These are phyloP conservation scores for Ascochyta clinopodiicola DNA, from an alignment of 2,329 filamentous ascomycete species.

Conservation along the genomic window DNA sequence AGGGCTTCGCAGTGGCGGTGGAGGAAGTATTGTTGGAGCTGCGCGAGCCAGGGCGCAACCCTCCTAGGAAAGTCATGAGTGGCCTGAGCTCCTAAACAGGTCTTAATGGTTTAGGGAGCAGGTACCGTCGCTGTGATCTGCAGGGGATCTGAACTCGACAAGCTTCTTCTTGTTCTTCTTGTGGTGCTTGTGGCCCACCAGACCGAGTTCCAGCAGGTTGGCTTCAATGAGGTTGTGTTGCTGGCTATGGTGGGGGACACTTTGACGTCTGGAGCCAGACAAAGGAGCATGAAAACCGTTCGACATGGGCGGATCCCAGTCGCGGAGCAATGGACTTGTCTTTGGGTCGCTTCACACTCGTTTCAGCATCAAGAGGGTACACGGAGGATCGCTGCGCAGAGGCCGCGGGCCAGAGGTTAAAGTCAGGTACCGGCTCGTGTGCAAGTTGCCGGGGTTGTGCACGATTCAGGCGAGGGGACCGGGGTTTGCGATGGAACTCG, in stretches of 20 bases:
- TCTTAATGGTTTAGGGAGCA: conserved; percentile 35
- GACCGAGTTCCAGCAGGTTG: conserved; percentile 46
- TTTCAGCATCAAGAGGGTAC: conserved; percentile 48
- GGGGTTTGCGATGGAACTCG: conserved; percentile 20
- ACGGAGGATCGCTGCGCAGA: conserved; percentile 32
- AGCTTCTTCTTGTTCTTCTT: conserved; percentile 39
- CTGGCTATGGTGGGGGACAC: conserved; percentile 28
- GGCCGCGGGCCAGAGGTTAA: conserved; percentile 33
- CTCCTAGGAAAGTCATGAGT: conserved; percentile 52
- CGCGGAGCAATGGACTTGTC: conserved; percentile 36
- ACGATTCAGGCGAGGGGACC: conserved; percentile 30
- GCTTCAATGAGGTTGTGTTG: conserved; percentile 36
- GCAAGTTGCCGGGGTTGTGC: conserved; percentile 28
- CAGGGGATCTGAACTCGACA: conserved; percentile 44
- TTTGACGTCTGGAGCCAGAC: conserved; percentile 36
- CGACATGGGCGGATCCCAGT: conserved; percentile 44
- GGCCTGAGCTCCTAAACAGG: conserved; percentile 46
- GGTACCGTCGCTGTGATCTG: conserved; percentile 41
- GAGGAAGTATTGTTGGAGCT: conserved; percentile 33
- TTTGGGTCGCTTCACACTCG: conserved; percentile 49
- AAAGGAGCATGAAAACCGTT: conserved; percentile 42
- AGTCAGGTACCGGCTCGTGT: conserved; percentile 36
- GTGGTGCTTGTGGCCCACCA: conserved; percentile 31
- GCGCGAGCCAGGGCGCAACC: conserved; percentile 47
- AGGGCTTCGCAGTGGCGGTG: conserved; percentile 25